A percentile compares a stretch with the other conserved stretches of the same genome.
Conservation (phyloP, 208 protist genomes). For the Paratrypanosoma confusum region DNA sequence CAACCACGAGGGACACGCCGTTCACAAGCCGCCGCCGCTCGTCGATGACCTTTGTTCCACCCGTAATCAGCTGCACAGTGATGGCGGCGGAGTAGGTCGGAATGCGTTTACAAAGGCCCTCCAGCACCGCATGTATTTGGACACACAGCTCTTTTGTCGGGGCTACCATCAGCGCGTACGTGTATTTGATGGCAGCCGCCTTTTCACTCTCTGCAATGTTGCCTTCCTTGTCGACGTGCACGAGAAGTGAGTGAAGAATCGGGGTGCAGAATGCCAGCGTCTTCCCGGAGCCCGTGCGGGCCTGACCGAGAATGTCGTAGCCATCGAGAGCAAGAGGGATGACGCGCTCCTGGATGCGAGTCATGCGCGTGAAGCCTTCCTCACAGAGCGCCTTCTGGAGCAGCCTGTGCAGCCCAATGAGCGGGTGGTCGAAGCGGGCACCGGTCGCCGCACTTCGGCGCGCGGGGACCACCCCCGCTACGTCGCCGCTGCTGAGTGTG, state of each 20-base stretch:
- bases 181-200: constrained; percentile 32
- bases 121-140: constrained; percentile 83
- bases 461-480: constrained; percentile 14
- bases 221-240: constrained; percentile 32
- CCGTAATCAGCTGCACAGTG: constrained; percentile 82
- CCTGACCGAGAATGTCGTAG: constrained; percentile 85
- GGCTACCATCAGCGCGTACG: constrained; percentile 69
- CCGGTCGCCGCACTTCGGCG: constrained; percentile 19
- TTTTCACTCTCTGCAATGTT: no score
- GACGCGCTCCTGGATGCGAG: constrained; percentile 88
- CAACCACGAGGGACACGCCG: constrained; percentile 68
- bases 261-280: constrained; percentile 91
- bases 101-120: constrained; percentile 71
- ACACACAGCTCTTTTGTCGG: constrained; percentile 91
- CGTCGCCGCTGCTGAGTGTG: constrained; percentile 3
- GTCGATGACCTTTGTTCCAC: constrained; percentile 74
- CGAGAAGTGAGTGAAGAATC: constrained; percentile 84
- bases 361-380: constrained; percentile 79
- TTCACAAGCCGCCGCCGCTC: constrained; percentile 47
- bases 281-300: constrained; percentile 91
- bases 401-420: constrained; percentile 46
- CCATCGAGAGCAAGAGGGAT: constrained; percentile 88
- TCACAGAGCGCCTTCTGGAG: constrained; percentile 39
- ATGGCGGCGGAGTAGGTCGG: constrained; percentile 13
- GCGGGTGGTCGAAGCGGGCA: constrained; percentile 56